Percentiles rank a stretch among this genome's conserved stretches.
These are phyloP conservation scores for Barbarea vulgaris DNA, from an alignment of 345 rosid species.

Conservation along the genomic window DNA sequence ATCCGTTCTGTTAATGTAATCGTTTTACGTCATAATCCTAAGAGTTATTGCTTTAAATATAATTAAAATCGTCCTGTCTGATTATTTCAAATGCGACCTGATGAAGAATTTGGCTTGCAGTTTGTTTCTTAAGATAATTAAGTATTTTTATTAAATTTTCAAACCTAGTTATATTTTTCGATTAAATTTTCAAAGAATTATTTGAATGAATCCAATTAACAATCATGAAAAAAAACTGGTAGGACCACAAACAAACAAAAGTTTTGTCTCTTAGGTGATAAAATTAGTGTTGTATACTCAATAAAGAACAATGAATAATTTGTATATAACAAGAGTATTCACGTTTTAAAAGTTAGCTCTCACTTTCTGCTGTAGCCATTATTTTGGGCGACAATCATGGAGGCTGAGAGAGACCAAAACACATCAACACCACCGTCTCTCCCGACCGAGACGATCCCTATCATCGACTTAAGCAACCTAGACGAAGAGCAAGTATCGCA, in stretches of 20 bases:
- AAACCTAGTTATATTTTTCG: no score
- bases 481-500: constrained; percentile 29
- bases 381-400: constrained; percentile 34
- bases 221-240: no score
- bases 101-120: background rate
- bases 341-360: background rate
- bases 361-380: background rate
- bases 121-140: no score
- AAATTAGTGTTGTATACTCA: no score
- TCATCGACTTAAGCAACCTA: constrained; percentile 40
- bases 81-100: background rate
- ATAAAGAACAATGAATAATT: no score
- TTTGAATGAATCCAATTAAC: no score
- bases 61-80: background rate
- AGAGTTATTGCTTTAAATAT: background rate
- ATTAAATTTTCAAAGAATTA: no score
- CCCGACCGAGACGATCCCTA: constrained; percentile 34
- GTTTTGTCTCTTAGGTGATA: no score
- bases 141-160: no score
- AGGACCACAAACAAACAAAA: background rate
- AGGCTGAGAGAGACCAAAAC: constrained; percentile 45
- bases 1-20: background rate
- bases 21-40: background rate
- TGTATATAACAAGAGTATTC: no score
- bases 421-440: background rate